phyloP scores from a whole-genome alignment of 169 alveolate species.

The Plasmodium vinckei region DNA sequence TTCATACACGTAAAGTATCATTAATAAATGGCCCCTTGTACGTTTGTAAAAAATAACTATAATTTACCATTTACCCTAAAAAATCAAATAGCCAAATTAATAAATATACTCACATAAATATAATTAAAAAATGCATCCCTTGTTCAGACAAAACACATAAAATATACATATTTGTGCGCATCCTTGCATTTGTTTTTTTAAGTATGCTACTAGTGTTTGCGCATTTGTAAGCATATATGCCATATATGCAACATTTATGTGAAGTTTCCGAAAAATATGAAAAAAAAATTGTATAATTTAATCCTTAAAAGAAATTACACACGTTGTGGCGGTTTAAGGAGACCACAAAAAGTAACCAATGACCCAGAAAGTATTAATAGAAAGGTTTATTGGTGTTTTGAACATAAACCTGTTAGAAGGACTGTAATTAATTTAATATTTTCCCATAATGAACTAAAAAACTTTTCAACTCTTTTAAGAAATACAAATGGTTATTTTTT shows the following conservation, averaged over 20 bases:
- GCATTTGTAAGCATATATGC: no score
- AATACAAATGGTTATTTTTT: constrained; percentile 41
- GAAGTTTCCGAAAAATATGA: constrained; percentile 26
- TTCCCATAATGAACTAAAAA: constrained; percentile 69
- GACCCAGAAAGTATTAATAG: constrained; percentile 85
- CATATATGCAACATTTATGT: neutral
- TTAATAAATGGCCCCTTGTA: no score
- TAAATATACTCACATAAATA: no score
- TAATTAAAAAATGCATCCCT: no score
- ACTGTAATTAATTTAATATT: constrained; percentile 79
- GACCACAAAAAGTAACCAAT: constrained; percentile 79
- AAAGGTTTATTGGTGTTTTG: constrained; percentile 86
- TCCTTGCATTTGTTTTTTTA: no score
- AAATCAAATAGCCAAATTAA: no score
- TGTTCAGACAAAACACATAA: no score
- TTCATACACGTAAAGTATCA: no score
- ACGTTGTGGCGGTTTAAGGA: constrained; percentile 73
- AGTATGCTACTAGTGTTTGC: no score
- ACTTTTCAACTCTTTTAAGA: constrained; percentile 39
- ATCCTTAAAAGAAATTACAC: constrained; percentile 62
- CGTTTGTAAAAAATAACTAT: no score
- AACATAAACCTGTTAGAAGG: constrained; percentile 80
- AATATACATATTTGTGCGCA: no score
- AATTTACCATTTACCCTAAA: no score
- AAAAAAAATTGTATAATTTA: constrained; percentile 6